These are phyloP conservation scores for Helminthosporium solani DNA, from an alignment of 2,329 filamentous ascomycete genomes.

Conservation along the genomic window DNA sequence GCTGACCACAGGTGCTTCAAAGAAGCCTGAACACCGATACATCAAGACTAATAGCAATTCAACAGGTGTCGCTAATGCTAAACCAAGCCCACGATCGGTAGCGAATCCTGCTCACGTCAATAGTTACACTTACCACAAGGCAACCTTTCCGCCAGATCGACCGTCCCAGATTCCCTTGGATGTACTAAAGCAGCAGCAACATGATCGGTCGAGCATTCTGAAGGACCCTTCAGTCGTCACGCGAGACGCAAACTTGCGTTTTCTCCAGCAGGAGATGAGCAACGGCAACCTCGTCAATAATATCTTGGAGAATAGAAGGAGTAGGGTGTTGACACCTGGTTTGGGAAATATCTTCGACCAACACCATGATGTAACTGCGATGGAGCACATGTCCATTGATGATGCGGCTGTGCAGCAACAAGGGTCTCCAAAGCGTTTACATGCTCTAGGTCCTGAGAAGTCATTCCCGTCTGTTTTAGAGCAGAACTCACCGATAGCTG, in stretches of 20 bases:
- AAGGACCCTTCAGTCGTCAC: neutral
- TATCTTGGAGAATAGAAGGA: constrained; percentile 1
- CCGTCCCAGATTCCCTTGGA: neutral
- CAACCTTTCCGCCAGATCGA: neutral
- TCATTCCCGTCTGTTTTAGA: neutral
- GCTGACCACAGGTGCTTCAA: neutral
- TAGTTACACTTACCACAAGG: neutral
- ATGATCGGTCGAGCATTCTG: constrained; percentile 1
- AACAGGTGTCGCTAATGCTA: no score
- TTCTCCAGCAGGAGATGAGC: constrained; percentile 5
- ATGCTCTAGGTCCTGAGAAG: no score
- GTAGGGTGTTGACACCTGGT: neutral
- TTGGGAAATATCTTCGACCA: neutral
- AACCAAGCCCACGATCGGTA: no score
- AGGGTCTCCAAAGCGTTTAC: neutral
- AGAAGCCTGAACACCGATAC: no score
- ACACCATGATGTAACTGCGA: neutral
- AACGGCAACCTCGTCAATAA: neutral
- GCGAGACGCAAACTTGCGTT: neutral
- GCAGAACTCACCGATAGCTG: neutral
- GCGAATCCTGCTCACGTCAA: no score
- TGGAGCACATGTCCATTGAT: neutral
- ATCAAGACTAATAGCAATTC: no score
- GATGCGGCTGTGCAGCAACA: neutral
- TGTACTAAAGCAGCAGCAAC: constrained; percentile 1